These are phyloP conservation scores for Cryptococcus sp. DNA, from an alignment of 1,284 basidiomycete genomes.

Conservation along the genomic window DNA sequence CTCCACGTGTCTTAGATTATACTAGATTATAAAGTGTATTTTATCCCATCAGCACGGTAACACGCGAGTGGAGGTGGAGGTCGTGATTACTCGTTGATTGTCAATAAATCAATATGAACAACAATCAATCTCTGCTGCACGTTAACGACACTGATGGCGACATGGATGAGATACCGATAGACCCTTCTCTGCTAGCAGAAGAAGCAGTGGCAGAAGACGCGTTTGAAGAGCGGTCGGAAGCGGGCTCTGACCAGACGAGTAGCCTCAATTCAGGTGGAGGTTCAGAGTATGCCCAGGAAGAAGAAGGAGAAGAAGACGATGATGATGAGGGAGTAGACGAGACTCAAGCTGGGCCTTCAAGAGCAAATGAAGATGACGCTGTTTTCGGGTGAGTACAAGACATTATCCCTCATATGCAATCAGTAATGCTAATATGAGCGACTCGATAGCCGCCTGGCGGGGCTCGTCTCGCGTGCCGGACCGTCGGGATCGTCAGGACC, in stretches of 20 bases:
- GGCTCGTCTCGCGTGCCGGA: constrained; percentile 24
- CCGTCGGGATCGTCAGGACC: constrained; percentile 10
- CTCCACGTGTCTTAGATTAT: constrained; percentile 1
- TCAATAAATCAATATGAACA: constrained; percentile 8
- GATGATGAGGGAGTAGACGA: constrained; percentile 12
- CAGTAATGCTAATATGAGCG: neutral
- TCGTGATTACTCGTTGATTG: neutral
- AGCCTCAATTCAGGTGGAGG: constrained; percentile 28
- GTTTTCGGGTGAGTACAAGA: constrained; percentile 32
- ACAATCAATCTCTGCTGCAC: neutral
- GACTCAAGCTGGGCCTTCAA: constrained; percentile 5
- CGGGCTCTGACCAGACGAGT: constrained; percentile 23
- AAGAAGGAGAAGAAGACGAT: constrained; percentile 7
- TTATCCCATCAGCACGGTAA: constrained; percentile 2
- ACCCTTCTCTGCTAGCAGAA: constrained; percentile 17
- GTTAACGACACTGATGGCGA: neutral
- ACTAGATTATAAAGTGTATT: neutral
- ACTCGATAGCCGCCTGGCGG: constrained; percentile 36
- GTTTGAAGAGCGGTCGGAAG: constrained; percentile 9
- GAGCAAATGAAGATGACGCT: constrained; percentile 23
- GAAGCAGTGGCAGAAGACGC: constrained; percentile 7
- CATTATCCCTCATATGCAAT: neutral
- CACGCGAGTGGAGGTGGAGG: constrained; percentile 5
- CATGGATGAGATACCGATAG: constrained; percentile 17
- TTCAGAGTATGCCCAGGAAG: constrained; percentile 12